phyloP scores from a whole-genome alignment of 257 asterid species.

The Salvia splendens region DNA sequence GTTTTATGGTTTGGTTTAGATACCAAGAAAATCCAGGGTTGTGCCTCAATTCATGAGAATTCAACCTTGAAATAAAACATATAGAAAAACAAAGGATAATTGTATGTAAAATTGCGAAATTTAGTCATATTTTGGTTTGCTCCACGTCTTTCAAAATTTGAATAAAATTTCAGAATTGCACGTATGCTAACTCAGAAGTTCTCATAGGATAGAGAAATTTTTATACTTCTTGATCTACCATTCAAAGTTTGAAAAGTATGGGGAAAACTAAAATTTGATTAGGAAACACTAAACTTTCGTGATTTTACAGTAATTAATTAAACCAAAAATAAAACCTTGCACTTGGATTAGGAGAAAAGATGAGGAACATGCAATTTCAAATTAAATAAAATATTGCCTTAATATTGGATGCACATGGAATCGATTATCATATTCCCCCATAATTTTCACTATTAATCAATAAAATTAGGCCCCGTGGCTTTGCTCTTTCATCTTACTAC shows the following conservation, averaged over 20 bases:
- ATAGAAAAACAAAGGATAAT: neutral
- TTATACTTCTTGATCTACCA: no score
- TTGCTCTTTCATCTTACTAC: conserved; percentile 33
- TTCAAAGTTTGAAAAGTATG: no score
- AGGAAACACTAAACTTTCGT: no score
- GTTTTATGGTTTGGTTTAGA: conserved; percentile 43
- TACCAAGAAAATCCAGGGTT: conserved; percentile 33
- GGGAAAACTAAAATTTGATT: no score
- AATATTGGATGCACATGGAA: conserved; percentile 64
- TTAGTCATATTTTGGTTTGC: no score
- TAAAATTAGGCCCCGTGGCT: conserved; percentile 33
- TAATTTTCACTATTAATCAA: conserved; percentile 32
- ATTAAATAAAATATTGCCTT: conserved; percentile 33
- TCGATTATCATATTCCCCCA: conserved; percentile 43
- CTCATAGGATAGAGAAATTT: no score
- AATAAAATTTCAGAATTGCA: no score
- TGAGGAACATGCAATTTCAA: conserved; percentile 48
- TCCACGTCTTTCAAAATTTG: no score
- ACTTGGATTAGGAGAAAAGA: conserved; percentile 44
- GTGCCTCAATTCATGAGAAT: conserved; percentile 24
- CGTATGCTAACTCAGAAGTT: no score
- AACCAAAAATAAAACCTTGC: conserved; percentile 32
- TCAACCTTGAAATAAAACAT: conserved; percentile 22
- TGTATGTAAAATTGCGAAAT: no score
- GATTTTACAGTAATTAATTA: no score